Evolutionary conservation across 1,139 yeast species (phyloP).

Genomic region (Sugiyamaella grinbergsii): DNA sequence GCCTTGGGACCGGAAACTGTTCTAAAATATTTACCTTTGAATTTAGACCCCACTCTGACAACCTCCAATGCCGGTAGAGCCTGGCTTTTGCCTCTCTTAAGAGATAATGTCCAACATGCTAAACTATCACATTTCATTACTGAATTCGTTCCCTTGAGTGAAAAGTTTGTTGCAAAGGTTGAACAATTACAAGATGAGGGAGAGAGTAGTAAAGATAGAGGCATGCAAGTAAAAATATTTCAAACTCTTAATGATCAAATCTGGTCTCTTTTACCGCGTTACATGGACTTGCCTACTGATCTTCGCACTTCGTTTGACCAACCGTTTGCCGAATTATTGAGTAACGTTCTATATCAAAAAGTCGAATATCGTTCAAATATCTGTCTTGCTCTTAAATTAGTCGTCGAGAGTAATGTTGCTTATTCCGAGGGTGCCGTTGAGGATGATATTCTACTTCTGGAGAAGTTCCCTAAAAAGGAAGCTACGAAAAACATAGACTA

Average conservation of each 20-base stretch:
- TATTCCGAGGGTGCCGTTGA: slow-evolving; percentile 60
- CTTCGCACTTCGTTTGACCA: slow-evolving; percentile 64
- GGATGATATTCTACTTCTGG: slow-evolving; percentile 59
- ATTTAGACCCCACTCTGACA: slow-evolving; percentile 56
- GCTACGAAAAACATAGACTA: slow-evolving; percentile 62
- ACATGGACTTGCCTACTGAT: slow-evolving; percentile 85
- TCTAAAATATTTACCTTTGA: slow-evolving; percentile 72
- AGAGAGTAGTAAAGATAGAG: slow-evolving; percentile 47
- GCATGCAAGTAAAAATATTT: slow-evolving; percentile 68
- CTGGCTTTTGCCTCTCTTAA: slow-evolving; percentile 89
- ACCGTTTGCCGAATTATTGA: slow-evolving; percentile 72
- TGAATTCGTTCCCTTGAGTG: slow-evolving; percentile 68
- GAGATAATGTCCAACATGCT: slow-evolving; percentile 81
- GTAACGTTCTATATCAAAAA: slow-evolving; percentile 73
- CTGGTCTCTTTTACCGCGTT: slow-evolving; percentile 89
- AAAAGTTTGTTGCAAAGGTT: slow-evolving; percentile 56
- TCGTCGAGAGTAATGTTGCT: slow-evolving; percentile 75
- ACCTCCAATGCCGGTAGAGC: slow-evolving; percentile 70
- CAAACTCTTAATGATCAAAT: slow-evolving; percentile 85
- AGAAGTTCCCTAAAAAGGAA: slow-evolving; percentile 59
- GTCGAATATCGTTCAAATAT: slow-evolving; percentile 75
- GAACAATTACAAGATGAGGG: slow-evolving; percentile 44
- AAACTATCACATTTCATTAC: slow-evolving; percentile 62
- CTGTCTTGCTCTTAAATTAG: slow-evolving; percentile 75
- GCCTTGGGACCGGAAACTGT: slow-evolving; percentile 87